phyloP scores from a whole-genome alignment of 140 eudicot genomes.

The Stevia rebaudiana region DNA sequence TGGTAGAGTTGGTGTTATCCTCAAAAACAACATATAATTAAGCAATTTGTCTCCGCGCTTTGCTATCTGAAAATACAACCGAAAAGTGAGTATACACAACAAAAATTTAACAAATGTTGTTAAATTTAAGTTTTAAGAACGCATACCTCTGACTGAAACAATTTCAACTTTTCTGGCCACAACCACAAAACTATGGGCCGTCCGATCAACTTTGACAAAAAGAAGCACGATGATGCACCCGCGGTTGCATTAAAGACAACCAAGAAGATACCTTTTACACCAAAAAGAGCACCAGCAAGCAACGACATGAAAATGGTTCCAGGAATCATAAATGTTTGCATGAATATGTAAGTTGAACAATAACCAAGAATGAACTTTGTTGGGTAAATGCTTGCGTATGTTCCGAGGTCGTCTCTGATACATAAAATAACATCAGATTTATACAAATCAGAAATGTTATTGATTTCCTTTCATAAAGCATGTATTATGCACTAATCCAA shows the following conservation, averaged over 20 bases:
- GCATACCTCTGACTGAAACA: constrained; percentile 82
- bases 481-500: not conserved
- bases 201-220: constrained; percentile 85
- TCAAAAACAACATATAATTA: constrained; percentile 84
- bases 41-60: constrained; percentile 79
- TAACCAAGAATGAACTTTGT: constrained; percentile 86
- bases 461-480: not conserved
- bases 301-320: constrained; percentile 98
- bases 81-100: constrained; percentile 10
- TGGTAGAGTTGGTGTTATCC: constrained; percentile 88
- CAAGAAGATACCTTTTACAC: constrained; percentile 88
- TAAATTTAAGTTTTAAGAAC: not conserved
- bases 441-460: constrained; percentile 6
- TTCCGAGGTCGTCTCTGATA: constrained; percentile 72
- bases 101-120: not conserved
- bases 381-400: constrained; percentile 64
- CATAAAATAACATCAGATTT: constrained; percentile 7
- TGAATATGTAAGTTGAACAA: constrained; percentile 95
- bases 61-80: constrained; percentile 52
- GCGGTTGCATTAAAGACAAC: constrained; percentile 95
- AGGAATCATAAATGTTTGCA: constrained; percentile 99
- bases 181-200: constrained; percentile 84
- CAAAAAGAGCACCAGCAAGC: constrained; percentile 99
- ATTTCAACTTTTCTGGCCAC: constrained; percentile 88
- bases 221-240: constrained; percentile 93